These are phyloP conservation scores for Aureobasidium lini DNA, from an alignment of 2,329 filamentous ascomycete species.

Conservation along the genomic window DNA sequence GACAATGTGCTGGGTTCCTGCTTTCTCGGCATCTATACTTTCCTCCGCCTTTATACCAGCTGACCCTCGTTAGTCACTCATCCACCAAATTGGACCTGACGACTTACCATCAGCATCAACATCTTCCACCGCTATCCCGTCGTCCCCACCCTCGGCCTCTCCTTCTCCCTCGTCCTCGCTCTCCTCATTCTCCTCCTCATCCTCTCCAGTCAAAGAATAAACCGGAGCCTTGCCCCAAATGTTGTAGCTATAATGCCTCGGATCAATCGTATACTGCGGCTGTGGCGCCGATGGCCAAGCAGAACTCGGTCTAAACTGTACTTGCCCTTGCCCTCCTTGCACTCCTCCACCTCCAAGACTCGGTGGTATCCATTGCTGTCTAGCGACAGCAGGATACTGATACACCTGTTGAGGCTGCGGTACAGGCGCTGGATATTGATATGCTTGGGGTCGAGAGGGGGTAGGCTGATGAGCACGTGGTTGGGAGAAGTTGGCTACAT, in stretches of 20 bases:
- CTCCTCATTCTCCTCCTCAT: neutral
- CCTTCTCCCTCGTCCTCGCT: neutral
- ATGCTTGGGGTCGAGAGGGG: neutral
- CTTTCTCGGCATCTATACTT: neutral
- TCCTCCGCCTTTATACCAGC: neutral
- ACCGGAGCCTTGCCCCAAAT: slow-evolving; percentile 9
- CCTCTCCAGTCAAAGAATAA: slow-evolving; percentile 1
- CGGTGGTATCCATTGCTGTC: neutral
- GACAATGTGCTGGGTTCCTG: too few species aligned
- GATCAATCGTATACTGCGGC: slow-evolving; percentile 7
- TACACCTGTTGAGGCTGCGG: neutral
- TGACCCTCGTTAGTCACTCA: neutral
- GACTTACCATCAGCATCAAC: neutral
- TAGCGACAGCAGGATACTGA: neutral
- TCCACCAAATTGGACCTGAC: too few species aligned
- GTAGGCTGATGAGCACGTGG: neutral
- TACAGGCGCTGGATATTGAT: neutral
- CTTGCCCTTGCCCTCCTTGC: neutral
- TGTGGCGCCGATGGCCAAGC: neutral
- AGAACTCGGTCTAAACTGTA: neutral
- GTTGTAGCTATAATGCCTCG: slow-evolving; percentile 6
- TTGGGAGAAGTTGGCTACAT: slow-evolving; percentile 1
- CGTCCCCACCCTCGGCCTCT: neutral
- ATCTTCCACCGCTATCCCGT: neutral
- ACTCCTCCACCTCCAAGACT: neutral